Percentiles rank a stretch among this genome's conserved stretches.
Conservation (phyloP, 495 filamentous ascomycete species). For the Jackrogersella multiformis region DNA sequence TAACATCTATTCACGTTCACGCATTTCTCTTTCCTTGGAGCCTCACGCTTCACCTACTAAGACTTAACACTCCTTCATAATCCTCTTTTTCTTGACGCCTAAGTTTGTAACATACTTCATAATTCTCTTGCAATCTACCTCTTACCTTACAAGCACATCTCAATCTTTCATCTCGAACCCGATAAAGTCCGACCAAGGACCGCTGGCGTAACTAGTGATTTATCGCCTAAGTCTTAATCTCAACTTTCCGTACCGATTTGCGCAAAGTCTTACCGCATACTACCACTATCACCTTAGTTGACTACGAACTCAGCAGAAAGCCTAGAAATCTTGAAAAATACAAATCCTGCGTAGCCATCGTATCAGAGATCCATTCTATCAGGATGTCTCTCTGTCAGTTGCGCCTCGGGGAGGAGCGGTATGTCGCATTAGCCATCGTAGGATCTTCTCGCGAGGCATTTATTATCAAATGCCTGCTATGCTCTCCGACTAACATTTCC, state of each 20-base stretch:
- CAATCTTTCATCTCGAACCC: neutral
- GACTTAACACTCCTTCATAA: conserved; percentile 5
- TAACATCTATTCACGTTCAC: conserved; percentile 37
- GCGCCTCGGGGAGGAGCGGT: conserved; percentile 92
- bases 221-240: conserved; percentile 5
- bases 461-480: conserved; percentile 6
- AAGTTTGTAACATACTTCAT: neutral
- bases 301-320: neutral
- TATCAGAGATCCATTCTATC: neutral
- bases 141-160: too few relatives aligned
- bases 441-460: neutral
- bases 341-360: neutral
- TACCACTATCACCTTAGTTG: neutral
- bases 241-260: conserved; percentile 6
- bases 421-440: conserved; percentile 38
- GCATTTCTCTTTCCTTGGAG: conserved; percentile 14
- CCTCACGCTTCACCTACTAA: conserved; percentile 13
- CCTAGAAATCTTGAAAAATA: neutral
- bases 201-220: neutral
- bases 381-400: conserved; percentile 89
- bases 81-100: conserved; percentile 7
- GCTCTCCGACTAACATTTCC: conserved; percentile 21
- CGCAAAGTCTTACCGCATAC: conserved; percentile 1
- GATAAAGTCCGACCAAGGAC: neutral
- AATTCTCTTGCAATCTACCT: neutral